A percentile compares a stretch with the other conserved stretches of the same genome.
phyloP scores from a whole-genome alignment of 305 asterid species.

The Fraxinus xanthoxyloides region DNA sequence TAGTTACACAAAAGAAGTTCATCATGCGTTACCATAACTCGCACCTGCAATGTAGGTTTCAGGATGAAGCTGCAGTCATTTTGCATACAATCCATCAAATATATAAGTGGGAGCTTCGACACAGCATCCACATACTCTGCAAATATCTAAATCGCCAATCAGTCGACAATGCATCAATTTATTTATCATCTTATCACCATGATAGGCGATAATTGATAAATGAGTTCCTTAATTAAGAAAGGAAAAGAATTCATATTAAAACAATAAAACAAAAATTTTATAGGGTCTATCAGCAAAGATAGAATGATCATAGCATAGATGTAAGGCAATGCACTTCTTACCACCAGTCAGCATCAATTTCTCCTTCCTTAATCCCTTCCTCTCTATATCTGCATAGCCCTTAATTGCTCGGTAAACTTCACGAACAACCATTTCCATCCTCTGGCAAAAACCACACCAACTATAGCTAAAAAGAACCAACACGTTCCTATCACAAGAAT shows the following conservation, averaged over 20 bases:
- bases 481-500: conserved; percentile 54
- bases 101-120: conserved; percentile 70
- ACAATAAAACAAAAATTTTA: not conserved
- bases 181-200: conserved; percentile 11
- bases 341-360: conserved; percentile 38
- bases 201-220: not conserved
- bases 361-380: conserved; percentile 44
- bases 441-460: conserved; percentile 98
- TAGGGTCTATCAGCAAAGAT: not conserved
- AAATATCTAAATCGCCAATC: conserved; percentile 48
- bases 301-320: conserved; percentile 6
- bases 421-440: conserved; percentile 92
- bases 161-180: conserved; percentile 7
- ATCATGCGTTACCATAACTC: conserved; percentile 5
- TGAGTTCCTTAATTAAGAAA: not conserved
- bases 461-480: conserved; percentile 77
- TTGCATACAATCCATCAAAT: conserved; percentile 84
- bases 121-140: conserved; percentile 53
- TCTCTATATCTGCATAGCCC: conserved; percentile 46
- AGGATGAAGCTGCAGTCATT: conserved; percentile 82
- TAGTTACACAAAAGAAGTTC: not conserved
- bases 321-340: conserved; percentile 37
- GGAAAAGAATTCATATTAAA: not conserved
- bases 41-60: conserved; percentile 64
- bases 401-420: conserved; percentile 79